Base-by-base conservation (phyloP, 257 asterid genomes). In the Fraxinus cuspidata region DNA sequence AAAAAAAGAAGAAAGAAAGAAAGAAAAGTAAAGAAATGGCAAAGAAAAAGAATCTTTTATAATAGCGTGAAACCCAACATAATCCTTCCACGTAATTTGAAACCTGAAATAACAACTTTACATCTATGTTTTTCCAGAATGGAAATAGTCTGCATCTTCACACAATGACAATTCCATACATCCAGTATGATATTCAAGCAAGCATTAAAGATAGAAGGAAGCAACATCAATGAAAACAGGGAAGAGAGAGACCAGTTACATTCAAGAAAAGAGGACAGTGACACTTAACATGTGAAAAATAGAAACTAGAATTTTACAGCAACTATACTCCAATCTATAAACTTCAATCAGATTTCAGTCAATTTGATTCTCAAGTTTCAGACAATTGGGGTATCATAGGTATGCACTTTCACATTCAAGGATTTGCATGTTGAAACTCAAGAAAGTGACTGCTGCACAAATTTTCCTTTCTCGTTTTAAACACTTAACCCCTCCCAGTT, bases 21-120 rank as follows among this genome's bases (percentile, higher is more conserved):
- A 1, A 29, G 2, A 29, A 29, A 1, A 29, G 31, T 29, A 29
- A 29, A 29, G 74, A 60, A 67, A 79, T 16, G 69, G 74, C 37
- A 40, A 65, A 40, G 75, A 44, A 73, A 58, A 38, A n/a, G 56
- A 76, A 47, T 25, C 47, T 47, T 23, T 70, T 19, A 86, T 95
- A 95, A 87, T 95, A 95, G 85, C 96, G 97, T 91, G 96, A 91
- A 85, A 93, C 94, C 99, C 99, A 95, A 78, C 99, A 95, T 79
- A 95, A 81, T 37, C 99, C 99, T 86, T 93, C 99, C 81, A 95
- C 96, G 79, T 84, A 95, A 83, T 93, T 93, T 84, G 85, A 85
- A 68, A 95, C 97, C 98, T 93, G 91, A 85, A 88, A 81, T 70
- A 37, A 51, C 18, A 72, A 25, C 49, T 35, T 80, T 42, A 84